Base-by-base conservation (phyloP, 2,329 filamentous ascomycete species). In the Diaporthe sp. region DNA sequence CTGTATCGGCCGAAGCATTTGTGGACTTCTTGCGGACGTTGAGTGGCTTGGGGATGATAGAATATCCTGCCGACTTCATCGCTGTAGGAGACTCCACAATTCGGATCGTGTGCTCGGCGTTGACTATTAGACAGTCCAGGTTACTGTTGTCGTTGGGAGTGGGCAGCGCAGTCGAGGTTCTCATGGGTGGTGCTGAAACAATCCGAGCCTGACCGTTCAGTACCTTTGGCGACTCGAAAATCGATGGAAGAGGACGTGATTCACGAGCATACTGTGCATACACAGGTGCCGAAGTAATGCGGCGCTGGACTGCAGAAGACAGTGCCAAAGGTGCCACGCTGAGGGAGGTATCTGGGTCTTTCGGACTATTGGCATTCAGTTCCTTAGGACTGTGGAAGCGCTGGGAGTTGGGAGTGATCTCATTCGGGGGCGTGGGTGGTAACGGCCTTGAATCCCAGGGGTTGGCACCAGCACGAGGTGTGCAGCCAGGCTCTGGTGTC, bases 21-120 rank as follows among this genome's bases (percentile, higher is more conserved):
- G 49, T 49, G 51, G 61, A 34, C 77, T 85, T 86, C 79, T 87
- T 88, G 67, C 84, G 84, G 25, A 87, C 81, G 51, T 87, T 86
- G 61, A 87, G 83, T 39, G 85, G 84, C 62, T 82, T 81, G 0
- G 86, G 85, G 2, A 81, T 79, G 42, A 83, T 80, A 1, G 84
- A 80, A 4, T 82, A 81, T 39, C 80, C 72, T 3, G 83, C 79
- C 4, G 82, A 81, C 61, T 80, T 83, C n/a, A 79, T 78, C 3
- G 81, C 81, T 2, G 84, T 84, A 4, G 88, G 87, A 4, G 89
- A 89, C 75, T 87, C 83, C n/a, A 91, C 89, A 7, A 91, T 81
- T 8, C 89, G 87, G 79, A 91, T 91, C 0, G 88, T 90, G 68
- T 88, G 86, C 74, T 88, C 86, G 3, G 85, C 85, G 31, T 51